phyloP scores from a whole-genome alignment of 2,329 filamentous ascomycete genomes.

The Canariomyces notabilis region DNA sequence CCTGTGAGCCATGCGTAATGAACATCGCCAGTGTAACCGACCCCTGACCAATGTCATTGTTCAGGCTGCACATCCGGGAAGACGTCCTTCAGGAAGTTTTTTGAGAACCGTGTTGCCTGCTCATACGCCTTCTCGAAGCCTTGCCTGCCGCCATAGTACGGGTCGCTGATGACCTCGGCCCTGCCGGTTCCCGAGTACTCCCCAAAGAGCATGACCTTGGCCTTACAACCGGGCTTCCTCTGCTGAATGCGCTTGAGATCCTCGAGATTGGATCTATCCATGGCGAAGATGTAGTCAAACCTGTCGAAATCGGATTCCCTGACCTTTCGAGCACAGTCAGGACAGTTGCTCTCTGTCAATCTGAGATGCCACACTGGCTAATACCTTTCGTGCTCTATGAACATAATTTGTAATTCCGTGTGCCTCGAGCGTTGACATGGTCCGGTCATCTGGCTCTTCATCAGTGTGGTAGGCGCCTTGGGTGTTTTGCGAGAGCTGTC shows the following conservation, averaged over 20 bases:
- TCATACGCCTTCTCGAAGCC: constrained; percentile 85
- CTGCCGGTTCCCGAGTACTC: constrained; percentile 64
- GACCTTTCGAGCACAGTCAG: constrained; percentile 36
- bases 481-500: neutral
- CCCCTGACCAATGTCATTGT: constrained; percentile 6
- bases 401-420: constrained; percentile 74
- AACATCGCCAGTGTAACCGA: no score
- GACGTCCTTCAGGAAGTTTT: constrained; percentile 65
- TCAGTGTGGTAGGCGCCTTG: constrained; percentile 76
- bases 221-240: constrained; percentile 53
- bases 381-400: constrained; percentile 71
- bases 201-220: constrained; percentile 76
- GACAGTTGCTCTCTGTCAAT: neutral
- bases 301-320: constrained; percentile 66
- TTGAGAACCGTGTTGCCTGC: constrained; percentile 72
- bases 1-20: no score
- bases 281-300: constrained; percentile 93
- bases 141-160: constrained; percentile 82
- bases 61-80: constrained; percentile 35
- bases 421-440: constrained; percentile 68
- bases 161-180: constrained; percentile 74
- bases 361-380: constrained; percentile 12
- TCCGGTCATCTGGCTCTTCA: constrained; percentile 73
- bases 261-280: constrained; percentile 79
- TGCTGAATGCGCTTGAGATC: constrained; percentile 60